These are phyloP conservation scores for Penicillium riverlandense DNA, from an alignment of 495 filamentous ascomycete genomes.

Conservation along the genomic window DNA sequence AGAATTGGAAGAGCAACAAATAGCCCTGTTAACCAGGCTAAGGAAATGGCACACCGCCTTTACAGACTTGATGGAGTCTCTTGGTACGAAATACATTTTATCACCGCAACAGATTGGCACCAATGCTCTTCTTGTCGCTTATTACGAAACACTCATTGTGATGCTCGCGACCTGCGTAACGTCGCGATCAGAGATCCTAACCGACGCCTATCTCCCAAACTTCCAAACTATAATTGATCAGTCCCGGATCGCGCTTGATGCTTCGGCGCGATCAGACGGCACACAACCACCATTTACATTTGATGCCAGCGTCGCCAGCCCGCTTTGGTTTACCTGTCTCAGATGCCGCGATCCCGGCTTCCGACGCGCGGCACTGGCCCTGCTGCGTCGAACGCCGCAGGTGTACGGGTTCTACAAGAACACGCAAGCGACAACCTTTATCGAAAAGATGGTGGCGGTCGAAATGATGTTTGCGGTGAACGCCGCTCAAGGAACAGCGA, in stretches of 20 bases:
- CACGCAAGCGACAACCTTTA: slow-evolving; percentile 4
- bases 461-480: slow-evolving; percentile 1
- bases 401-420: slow-evolving; percentile 22
- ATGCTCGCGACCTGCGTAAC: slow-evolving; percentile 4
- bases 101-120: background rate
- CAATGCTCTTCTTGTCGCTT: slow-evolving; percentile 1
- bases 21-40: slow-evolving; percentile 2
- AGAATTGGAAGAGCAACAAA: slow-evolving; percentile 6
- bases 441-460: slow-evolving; percentile 11
- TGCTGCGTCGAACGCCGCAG: slow-evolving; percentile 15
- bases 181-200: slow-evolving; percentile 6
- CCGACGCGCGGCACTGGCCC: slow-evolving; percentile 16
- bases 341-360: slow-evolving; percentile 21
- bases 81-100: background rate
- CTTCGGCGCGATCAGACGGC: slow-evolving; percentile 11
- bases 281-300: slow-evolving; percentile 24
- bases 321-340: slow-evolving; percentile 18
- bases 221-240: slow-evolving; percentile 24
- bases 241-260: slow-evolving; percentile 8
- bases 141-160: slow-evolving; percentile 6
- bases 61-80: background rate
- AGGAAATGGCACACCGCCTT: slow-evolving; percentile 8
- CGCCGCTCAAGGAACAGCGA: background rate
- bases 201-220: slow-evolving; percentile 13
- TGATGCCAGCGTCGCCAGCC: slow-evolving; percentile 17